These are phyloP conservation scores for Colletotrichum sp. DNA, from an alignment of 2,329 filamentous ascomycete genomes.

Conservation along the genomic window DNA sequence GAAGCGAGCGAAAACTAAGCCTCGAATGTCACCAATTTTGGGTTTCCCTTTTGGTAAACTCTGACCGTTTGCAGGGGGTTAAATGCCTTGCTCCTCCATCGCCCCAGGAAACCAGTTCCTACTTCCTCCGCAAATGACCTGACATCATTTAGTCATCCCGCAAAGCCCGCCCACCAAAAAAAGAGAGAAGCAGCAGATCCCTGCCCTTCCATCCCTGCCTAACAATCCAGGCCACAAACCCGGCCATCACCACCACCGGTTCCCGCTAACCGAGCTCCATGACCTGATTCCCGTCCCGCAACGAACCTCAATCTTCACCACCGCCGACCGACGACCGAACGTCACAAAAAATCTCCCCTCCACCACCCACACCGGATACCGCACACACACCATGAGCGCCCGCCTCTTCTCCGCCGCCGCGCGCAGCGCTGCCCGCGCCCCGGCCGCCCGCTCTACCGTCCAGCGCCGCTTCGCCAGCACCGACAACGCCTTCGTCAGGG, in stretches of 20 bases:
- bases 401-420: conserved; percentile 64
- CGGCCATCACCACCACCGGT: not conserved
- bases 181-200: not conserved
- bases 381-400: conserved; percentile 52
- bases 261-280: conserved; percentile 24
- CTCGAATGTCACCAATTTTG: no score
- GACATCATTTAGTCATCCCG: conserved; percentile 20
- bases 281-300: conserved; percentile 23
- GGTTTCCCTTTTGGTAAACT: not conserved
- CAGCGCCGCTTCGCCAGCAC: conserved; percentile 79
- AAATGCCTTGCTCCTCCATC: not conserved
- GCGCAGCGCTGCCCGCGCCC: conserved; percentile 61
- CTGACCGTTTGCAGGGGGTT: not conserved
- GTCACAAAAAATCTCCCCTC: conserved; percentile 4
- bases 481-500: conserved; percentile 93
- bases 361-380: conserved; percentile 12
- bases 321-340: conserved; percentile 5
- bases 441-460: conserved; percentile 55
- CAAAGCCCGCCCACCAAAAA: conserved; percentile 6
- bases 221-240: conserved; percentile 17
- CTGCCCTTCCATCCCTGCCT: conserved; percentile 7
- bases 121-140: conserved; percentile 11
- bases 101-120: not conserved
- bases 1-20: not conserved
- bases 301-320: conserved; percentile 13